phyloP scores from a whole-genome alignment of 805 yeast species.

The Yarrowia deformans region DNA sequence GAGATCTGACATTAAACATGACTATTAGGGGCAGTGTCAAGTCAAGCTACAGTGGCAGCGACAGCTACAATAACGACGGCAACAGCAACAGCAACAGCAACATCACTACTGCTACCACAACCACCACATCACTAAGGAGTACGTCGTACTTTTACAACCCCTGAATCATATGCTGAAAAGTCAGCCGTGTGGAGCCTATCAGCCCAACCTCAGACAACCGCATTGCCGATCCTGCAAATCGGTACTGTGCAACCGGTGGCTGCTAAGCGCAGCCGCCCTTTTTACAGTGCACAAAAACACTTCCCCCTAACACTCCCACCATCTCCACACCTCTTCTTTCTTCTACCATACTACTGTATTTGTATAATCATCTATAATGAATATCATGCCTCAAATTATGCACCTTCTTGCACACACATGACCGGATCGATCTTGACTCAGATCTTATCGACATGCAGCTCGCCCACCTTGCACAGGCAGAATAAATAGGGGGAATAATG shows the following conservation, averaged over 20 bases:
- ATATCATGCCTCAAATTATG: background rate
- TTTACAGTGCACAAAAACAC: no score
- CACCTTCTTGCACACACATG: background rate
- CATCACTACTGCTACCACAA: background rate
- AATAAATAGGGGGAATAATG: background rate
- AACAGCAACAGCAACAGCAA: background rate
- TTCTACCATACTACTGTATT: background rate
- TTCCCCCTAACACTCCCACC: no score
- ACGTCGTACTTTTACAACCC: no score
- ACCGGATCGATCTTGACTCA: constrained; percentile 12
- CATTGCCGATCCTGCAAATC: background rate
- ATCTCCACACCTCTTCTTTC: no score
- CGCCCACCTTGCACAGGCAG: background rate
- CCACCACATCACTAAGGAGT: background rate
- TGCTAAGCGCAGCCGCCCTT: no score
- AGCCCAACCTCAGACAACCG: background rate
- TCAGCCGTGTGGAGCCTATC: background rate
- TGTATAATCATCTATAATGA: background rate
- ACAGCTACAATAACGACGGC: background rate
- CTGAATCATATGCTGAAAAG: background rate
- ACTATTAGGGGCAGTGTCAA: background rate
- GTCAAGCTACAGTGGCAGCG: background rate
- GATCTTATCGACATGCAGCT: constrained; percentile 17
- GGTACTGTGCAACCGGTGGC: no score
- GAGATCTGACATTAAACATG: background rate